Evolutionary conservation across 306 rosid genomes (phyloP), one percentile per base, ranked within the genome.

Genomic region (Senna tora): DNA sequence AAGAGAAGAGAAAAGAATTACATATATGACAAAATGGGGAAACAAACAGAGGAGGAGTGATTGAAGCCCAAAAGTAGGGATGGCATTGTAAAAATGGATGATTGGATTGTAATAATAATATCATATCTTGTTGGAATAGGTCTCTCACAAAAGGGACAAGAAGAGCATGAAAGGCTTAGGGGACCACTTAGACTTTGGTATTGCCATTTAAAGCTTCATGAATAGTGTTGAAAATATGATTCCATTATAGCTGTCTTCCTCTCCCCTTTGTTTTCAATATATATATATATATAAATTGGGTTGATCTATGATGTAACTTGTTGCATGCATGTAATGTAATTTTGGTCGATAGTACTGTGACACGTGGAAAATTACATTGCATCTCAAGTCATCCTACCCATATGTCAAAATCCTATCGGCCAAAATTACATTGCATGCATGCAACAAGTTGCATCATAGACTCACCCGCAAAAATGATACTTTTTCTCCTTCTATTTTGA

Each of bases 151-250:
- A 30, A 65, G 51, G 59, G 64, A 54, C 76, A 72, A 33, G 22
- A 36, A 14, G 51, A 28, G 53, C 53, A 53, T 49, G 38, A 36
- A 32, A 45, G 25, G 81, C 16, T 15, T 14, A 15, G 52, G 72
- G 82, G 74, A 47, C 82, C 73, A 56, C 43, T 51, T 61, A 73
- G 56, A 41, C 72, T 62, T 77, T 20, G 53, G 34, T 21, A 30
- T 46, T 56, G 34, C 73, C 25, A 42, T 39, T 38, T 9, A 63
- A 11, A 43, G 71, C 65, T 41, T 34, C 21, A 45, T 25, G 63
- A 75, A 53, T 38, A 17, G 25, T 53, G 64, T 33, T 49, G 22
- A 59, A 9, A 14, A n/a, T 7, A 14, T 73, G 70, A 59, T 46
- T 58, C 6, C 63, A 47, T 42, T 25, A 28, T 78, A 16, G 67